Evolutionary conservation across 1,284 basidiomycete species (phyloP).

Genomic region (Trichosporon sp.): DNA sequence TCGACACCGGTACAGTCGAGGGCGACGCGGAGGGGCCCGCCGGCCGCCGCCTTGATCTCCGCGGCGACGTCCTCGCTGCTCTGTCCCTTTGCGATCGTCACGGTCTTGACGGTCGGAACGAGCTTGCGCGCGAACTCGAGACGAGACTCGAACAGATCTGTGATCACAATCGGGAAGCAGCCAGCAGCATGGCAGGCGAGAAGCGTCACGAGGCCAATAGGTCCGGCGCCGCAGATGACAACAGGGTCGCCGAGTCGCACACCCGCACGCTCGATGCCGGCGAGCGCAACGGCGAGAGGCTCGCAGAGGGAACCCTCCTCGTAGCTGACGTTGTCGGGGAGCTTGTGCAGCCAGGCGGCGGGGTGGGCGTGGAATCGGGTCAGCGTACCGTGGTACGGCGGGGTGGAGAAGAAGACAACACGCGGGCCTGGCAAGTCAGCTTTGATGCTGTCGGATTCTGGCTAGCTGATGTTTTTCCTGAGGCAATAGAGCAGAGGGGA

Average conservation of each 20-base stretch:
- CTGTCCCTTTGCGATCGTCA: constrained; percentile 38
- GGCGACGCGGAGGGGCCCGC: constrained; percentile 36
- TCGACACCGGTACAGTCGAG: constrained; percentile 70
- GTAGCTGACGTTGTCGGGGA: constrained; percentile 50
- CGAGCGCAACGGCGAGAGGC: constrained; percentile 53
- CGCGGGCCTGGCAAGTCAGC: constrained; percentile 38
- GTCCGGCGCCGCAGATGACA: constrained; percentile 51
- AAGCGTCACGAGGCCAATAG: constrained; percentile 54
- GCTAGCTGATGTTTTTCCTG: neutral
- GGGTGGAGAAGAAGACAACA: constrained; percentile 52
- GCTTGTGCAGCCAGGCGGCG: constrained; percentile 53
- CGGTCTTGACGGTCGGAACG: constrained; percentile 50
- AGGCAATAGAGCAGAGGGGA: too few relatives aligned
- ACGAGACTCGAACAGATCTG: constrained; percentile 52
- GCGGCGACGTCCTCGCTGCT: constrained; percentile 37
- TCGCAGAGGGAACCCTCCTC: constrained; percentile 55
- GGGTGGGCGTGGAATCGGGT: constrained; percentile 54
- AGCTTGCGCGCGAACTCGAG: constrained; percentile 54
- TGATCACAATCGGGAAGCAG: constrained; percentile 53
- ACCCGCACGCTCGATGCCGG: constrained; percentile 52
- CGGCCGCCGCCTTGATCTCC: constrained; percentile 42
- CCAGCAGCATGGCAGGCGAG: constrained; percentile 53
- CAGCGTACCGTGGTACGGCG: constrained; percentile 51
- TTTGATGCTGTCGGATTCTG: neutral
- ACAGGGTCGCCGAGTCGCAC: constrained; percentile 51